Evolutionary conservation across 352 stramenopile genomes (phyloP), one percentile per base, ranked within the genome.

Genomic region (Phytophthora boehmeriae): DNA sequence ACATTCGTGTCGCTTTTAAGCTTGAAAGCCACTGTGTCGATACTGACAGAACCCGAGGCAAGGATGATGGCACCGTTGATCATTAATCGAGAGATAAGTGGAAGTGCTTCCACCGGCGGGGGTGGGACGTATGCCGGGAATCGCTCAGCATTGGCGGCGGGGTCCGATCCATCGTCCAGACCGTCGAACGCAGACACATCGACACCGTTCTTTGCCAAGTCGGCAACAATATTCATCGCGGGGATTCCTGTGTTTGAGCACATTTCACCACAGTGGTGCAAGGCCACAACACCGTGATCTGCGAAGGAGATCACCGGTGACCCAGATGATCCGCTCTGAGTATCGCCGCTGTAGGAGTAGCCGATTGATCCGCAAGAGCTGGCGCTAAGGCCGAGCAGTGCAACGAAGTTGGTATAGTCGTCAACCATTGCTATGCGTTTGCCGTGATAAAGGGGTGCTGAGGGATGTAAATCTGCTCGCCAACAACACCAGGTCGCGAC

Each of bases 331-430:
- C 82, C 82, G 8, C 61, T 75, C 16, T 91, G 68, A 2, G 82
- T 91, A 53, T 91, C 82, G 9, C 71, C 78, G 34, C 78, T 89
- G 67, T 91, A 91, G 36, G 73, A 71, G 44, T 86, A 83, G 1
- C 80, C 79, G 4, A 49, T 49, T 5, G 44, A 27, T 25, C 63
- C 48, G 25, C 82, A 91, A 1, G 75, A 82, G 16, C 51, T 61
- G 0, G 76, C 59, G 9, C 44, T 59, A 5, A 67, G 66, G 50
- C 56, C 73, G 0, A 76, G 53, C 54, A 86, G 60, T 20, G 68
- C 66, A 8, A 83, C 67, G 20, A 71, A 64, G 14, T 66, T 80
- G 41, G 59, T 61, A 51, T 71, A 80, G 55, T 89, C 79, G 44
- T 86, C 76, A 5, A 83, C 39, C 38, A 79, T 68, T 1, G 76